Base-by-base conservation (phyloP, 169 alveolate genomes). In the Plasmodium relictum region DNA sequence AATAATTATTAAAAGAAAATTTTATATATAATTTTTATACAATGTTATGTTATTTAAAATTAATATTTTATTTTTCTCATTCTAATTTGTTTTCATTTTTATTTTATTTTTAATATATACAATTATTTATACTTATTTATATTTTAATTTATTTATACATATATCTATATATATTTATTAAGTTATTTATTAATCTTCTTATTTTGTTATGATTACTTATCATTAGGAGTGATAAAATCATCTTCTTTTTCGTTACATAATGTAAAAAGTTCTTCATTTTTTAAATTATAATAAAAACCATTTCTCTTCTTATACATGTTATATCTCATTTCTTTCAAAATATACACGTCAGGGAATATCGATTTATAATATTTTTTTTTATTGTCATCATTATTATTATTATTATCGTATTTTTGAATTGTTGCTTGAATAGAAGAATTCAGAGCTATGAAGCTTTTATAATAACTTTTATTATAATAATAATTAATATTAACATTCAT, bases 391-490 rank as follows among this genome's bases (percentile, higher is more conserved):
- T 80, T 31, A 9, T 37, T 44, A 45, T 16, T 45, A 41, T 31
- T 9, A 8, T 20, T 45, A 9, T 20, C 61, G 39, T 80, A 80
- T n/a, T 56, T 80, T 45, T 70, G 66, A 54, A 80, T 66, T 1
- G 85, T 80, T 31, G 85, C 78, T 48, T 80, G 90, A n/a, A 80
- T 54, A 10, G 73, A 66, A 4, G 90, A 18, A 39, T 24, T 37
- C 16, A 80, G 12, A 14, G 90, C 26, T n/a, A 80, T 41, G 18
- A 8, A 14, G 37, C 83, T 80, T 42, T 62, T 80, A 39, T 80
- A 68, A 44, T 80, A 80, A 37, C 66, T 50, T n/a, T 80, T 39
- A 7, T 80, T 80, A 62, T 80, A 80, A 68, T 66, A 80, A 59
- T 80, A 54, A 72, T 70, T 80, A 0, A 80, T 52, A 41, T 80